Evolutionary conservation across 805 yeast genomes (phyloP).

Genomic region (Monosporozyma yasuniensis): DNA sequence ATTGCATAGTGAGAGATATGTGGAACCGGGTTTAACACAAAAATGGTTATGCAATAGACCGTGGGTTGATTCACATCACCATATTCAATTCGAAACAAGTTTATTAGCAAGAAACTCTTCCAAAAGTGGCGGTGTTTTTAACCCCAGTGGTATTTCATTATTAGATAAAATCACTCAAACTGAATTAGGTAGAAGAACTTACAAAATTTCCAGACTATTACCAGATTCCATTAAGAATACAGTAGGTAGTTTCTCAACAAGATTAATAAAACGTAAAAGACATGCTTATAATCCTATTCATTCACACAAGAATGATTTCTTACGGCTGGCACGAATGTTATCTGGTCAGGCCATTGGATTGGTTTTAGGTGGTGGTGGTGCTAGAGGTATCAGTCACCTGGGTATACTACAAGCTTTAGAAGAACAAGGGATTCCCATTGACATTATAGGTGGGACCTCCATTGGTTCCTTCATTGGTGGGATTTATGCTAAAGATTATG

Average conservation of each 20-base stretch:
- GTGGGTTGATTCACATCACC: constrained; percentile 94
- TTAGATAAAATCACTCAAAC: constrained; percentile 25
- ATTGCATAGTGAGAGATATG: constrained; percentile 73
- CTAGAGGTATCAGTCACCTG: constrained; percentile 85
- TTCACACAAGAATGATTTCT: constrained; percentile 76
- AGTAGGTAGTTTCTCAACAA: constrained; percentile 32
- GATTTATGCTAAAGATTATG: constrained; percentile 84
- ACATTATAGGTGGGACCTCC: constrained; percentile 91
- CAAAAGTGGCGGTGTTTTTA: constrained; percentile 10
- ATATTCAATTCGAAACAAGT: constrained; percentile 52
- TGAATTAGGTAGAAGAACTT: constrained; percentile 27
- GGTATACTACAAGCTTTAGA: constrained; percentile 89
- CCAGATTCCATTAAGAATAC: constrained; percentile 30
- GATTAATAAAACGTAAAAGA: constrained; percentile 21
- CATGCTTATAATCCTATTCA: constrained; percentile 26
- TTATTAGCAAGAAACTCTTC: background rate
- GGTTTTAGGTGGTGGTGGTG: constrained; percentile 97
- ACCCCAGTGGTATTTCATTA: constrained; percentile 7
- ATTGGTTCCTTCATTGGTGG: constrained; percentile 97
- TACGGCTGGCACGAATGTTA: constrained; percentile 77
- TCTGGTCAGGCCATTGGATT: constrained; percentile 92
- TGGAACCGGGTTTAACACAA: constrained; percentile 76
- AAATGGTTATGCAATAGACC: constrained; percentile 76
- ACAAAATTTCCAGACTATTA: constrained; percentile 24
- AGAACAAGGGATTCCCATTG: constrained; percentile 88